phyloP scores from a whole-genome alignment of 495 filamentous ascomycete species.

The Penicillium paxilli region DNA sequence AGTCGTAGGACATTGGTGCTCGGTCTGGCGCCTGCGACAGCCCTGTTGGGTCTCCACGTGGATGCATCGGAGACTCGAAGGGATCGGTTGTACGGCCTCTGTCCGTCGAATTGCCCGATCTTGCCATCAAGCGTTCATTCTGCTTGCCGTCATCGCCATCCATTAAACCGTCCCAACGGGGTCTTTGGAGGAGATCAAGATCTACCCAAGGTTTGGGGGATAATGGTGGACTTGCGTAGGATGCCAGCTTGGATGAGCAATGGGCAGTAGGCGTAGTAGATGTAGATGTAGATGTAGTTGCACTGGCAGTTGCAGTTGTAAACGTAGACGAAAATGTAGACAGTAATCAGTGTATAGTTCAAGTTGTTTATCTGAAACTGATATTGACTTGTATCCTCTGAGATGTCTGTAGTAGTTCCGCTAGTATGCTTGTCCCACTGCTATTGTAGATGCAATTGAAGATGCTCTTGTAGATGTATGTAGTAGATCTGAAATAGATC shows the following conservation, averaged over 20 bases:
- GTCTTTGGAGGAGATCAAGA: constrained; percentile 46
- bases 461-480: too few species aligned
- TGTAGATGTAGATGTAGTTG: too few species aligned
- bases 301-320: background rate
- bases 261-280: too few species aligned
- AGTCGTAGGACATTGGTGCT: constrained; percentile 36
- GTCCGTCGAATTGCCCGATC: constrained; percentile 23
- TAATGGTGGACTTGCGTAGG: constrained; percentile 57
- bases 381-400: too few species aligned
- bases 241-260: constrained; percentile 56
- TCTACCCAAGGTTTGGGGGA: constrained; percentile 58
- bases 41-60: constrained; percentile 37
- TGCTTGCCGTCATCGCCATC: constrained; percentile 71
- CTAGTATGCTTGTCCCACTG: too few species aligned
- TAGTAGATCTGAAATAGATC: too few species aligned
- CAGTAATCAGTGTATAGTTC: too few species aligned
- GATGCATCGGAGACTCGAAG: constrained; percentile 36
- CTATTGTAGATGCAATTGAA: too few species aligned
- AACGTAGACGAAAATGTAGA: background rate
- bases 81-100: constrained; percentile 30
- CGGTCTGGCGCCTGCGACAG: constrained; percentile 37
- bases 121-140: constrained; percentile 52
- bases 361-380: too few species aligned
- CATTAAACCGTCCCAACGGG: constrained; percentile 54
- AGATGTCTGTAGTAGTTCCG: too few species aligned